Conservation (phyloP, 2,329 filamentous ascomycete species). For the Botryotinia narcissicola region DNA sequence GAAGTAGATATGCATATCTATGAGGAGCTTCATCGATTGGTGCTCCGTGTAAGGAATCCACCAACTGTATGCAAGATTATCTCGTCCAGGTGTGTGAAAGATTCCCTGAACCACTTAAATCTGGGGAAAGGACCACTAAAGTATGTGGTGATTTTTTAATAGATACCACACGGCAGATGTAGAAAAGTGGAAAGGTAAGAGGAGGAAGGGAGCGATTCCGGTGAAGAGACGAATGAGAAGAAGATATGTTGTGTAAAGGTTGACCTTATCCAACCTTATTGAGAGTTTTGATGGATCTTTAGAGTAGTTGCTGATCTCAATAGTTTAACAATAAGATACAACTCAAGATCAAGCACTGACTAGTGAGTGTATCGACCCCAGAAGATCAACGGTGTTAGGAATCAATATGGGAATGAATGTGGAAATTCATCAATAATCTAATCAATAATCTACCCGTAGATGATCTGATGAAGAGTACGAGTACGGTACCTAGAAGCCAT, state of each 20-base stretch:
- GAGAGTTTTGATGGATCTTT: neutral
- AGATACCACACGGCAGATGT: neutral
- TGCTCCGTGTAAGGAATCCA: neutral
- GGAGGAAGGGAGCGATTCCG: neutral
- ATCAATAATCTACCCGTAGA: too few species aligned
- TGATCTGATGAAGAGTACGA: neutral
- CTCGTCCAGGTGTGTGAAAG: neutral
- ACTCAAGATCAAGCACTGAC: neutral
- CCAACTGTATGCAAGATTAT: conserved; percentile 13
- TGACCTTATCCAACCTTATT: neutral
- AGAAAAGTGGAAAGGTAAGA: neutral
- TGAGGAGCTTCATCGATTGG: neutral
- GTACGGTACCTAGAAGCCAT: neutral
- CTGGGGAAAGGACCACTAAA: neutral
- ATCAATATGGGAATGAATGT: neutral
- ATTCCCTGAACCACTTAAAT: conserved; percentile 5
- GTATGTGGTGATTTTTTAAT: neutral
- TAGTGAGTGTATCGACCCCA: neutral
- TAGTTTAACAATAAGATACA: neutral
- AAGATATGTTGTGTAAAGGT: neutral
- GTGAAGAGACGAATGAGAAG: neutral
- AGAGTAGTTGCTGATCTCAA: neutral
- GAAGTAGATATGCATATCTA: neutral
- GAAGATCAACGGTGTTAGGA: neutral
- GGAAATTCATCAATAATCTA: neutral